These are phyloP conservation scores for Flaveria brownii DNA, from an alignment of 129 eudicot genomes.

Conservation along the genomic window DNA sequence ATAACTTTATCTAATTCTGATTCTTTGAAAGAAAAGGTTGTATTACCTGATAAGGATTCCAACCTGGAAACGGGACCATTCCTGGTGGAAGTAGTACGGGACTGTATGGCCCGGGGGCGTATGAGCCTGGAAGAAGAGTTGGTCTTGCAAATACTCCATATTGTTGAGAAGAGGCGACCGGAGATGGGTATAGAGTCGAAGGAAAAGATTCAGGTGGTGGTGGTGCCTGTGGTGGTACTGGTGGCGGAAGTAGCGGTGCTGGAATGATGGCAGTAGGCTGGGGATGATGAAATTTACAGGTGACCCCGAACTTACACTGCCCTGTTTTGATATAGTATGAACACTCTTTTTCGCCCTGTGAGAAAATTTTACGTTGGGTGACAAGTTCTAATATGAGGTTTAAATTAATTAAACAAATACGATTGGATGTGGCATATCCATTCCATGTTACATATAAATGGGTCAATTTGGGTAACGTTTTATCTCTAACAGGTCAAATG, in stretches of 20 bases:
- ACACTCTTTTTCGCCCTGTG: slow-evolving; percentile 92
- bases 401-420: not conserved
- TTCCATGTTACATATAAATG: not conserved
- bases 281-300: slow-evolving; percentile 97
- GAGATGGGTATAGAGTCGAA: slow-evolving; percentile 50
- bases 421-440: not conserved
- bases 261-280: slow-evolving; percentile 55
- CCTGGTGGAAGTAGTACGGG: slow-evolving; percentile 73
- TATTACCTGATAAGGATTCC: slow-evolving; percentile 79
- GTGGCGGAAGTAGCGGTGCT: not conserved
- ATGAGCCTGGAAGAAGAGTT: slow-evolving; percentile 75
- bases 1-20: too few relatives aligned
- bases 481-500: not conserved
- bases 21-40: not conserved
- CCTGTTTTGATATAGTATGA: slow-evolving; percentile 82
- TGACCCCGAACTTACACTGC: slow-evolving; percentile 88
- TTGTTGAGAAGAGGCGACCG: slow-evolving; percentile 36
- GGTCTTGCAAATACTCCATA: slow-evolving; percentile 79
- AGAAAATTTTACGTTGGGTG: slow-evolving; percentile 4
- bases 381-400: slow-evolving; percentile 2
- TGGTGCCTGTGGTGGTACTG: slow-evolving; percentile 38
- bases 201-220: slow-evolving; percentile 29
- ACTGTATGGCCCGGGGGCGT: slow-evolving; percentile 73
- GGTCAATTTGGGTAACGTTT: not conserved
- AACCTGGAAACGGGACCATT: slow-evolving; percentile 73